phyloP scores from a whole-genome alignment of 2,329 filamentous ascomycete genomes.

The Penicillium sp. region DNA sequence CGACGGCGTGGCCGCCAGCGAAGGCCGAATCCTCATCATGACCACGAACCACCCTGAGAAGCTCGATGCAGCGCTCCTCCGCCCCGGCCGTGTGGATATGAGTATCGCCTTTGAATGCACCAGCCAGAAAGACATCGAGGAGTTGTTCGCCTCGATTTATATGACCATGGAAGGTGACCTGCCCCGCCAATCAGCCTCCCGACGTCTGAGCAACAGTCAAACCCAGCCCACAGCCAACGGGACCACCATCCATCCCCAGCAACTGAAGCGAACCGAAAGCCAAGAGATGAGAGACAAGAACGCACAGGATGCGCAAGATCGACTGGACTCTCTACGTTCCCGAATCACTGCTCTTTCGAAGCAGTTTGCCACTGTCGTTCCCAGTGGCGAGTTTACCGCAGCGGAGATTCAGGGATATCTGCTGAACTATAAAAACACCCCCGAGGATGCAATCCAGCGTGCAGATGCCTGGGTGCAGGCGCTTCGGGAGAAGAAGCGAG shows the following conservation, averaged over 20 bases:
- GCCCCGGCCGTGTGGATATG: slow-evolving; percentile 66
- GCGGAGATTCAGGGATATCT: slow-evolving; percentile 45
- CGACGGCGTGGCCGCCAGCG: slow-evolving; percentile 66
- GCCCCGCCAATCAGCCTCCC: slow-evolving; percentile 11
- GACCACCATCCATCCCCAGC: neutral
- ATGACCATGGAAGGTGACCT: slow-evolving; percentile 32
- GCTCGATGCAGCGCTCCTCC: slow-evolving; percentile 62
- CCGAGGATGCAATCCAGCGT: slow-evolving; percentile 31
- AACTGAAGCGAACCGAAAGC: slow-evolving; percentile 2
- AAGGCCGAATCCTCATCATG: slow-evolving; percentile 71
- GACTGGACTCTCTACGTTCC: slow-evolving; percentile 13
- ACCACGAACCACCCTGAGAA: slow-evolving; percentile 66
- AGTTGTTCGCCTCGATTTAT: slow-evolving; percentile 44
- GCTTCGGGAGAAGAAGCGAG: slow-evolving; percentile 26
- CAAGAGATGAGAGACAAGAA: neutral
- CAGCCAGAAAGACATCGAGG: slow-evolving; percentile 34
- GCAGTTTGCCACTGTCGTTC: slow-evolving; percentile 34
- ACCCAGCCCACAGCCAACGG: slow-evolving; percentile 1
- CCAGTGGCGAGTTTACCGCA: slow-evolving; percentile 36
- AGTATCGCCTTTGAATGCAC: slow-evolving; percentile 56
- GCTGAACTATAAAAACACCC: slow-evolving; percentile 35
- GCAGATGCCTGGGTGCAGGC: slow-evolving; percentile 32
- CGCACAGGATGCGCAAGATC: slow-evolving; percentile 1
- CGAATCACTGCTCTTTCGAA: slow-evolving; percentile 26
- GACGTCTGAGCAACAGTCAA: slow-evolving; percentile 4